Conservation (phyloP, 2,329 filamentous ascomycete genomes). For the Colletotrichum costaricense region DNA sequence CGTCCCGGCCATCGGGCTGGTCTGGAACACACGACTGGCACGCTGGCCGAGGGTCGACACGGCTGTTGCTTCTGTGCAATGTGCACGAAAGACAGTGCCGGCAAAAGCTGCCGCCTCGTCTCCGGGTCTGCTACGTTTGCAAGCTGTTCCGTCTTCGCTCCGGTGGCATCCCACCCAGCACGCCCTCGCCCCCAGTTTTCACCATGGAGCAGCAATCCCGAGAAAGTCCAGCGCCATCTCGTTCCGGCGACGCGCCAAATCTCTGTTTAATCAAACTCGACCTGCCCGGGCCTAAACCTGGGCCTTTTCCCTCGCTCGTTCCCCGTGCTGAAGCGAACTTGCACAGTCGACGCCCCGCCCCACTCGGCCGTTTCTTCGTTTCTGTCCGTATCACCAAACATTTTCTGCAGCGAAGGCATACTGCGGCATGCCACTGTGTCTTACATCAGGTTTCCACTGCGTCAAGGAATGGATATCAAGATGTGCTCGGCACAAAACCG, state of each 20-base stretch:
- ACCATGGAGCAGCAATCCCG: slow-evolving; percentile 24
- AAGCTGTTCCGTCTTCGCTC: slow-evolving; percentile 28
- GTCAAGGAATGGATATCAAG: not conserved
- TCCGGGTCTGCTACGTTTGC: slow-evolving; percentile 11
- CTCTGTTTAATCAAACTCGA: slow-evolving; percentile 31
- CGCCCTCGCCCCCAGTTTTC: slow-evolving; percentile 18
- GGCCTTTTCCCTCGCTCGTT: slow-evolving; percentile 15
- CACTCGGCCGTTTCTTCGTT: slow-evolving; percentile 26
- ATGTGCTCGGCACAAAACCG: not conserved
- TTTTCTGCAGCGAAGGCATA: too few relatives aligned
- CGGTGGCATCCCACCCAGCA: slow-evolving; percentile 13
- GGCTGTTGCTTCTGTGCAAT: not conserved
- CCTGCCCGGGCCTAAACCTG: slow-evolving; percentile 14
- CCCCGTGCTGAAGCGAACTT: slow-evolving; percentile 30
- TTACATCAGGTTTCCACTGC: not conserved
- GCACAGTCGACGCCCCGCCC: not conserved
- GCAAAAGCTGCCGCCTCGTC: slow-evolving; percentile 19
- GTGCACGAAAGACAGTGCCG: slow-evolving; percentile 6
- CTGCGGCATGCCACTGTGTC: not conserved
- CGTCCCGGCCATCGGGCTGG: not conserved
- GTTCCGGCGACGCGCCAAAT: slow-evolving; percentile 31
- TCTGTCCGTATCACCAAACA: not conserved
- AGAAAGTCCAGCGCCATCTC: slow-evolving; percentile 24
- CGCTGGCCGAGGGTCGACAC: not conserved
- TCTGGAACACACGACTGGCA: slow-evolving; percentile 4